These are phyloP conservation scores for Amanita exitialis DNA, from an alignment of 768 basidiomycete species.

Conservation along the genomic window DNA sequence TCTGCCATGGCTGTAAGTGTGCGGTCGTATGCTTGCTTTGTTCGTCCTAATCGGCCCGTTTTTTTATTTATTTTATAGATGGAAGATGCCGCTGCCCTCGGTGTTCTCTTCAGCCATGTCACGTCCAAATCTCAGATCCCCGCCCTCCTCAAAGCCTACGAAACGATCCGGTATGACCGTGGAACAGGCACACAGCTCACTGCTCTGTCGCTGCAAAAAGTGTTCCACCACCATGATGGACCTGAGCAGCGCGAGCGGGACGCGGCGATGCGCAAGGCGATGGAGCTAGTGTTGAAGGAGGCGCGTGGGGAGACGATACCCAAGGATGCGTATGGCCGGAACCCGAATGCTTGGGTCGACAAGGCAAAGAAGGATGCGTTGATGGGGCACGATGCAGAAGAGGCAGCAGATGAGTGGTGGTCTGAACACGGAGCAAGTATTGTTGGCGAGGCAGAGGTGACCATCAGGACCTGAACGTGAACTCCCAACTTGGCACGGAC, in stretches of 20 bases:
- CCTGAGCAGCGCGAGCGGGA: slow-evolving; percentile 45
- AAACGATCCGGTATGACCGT: slow-evolving; percentile 40
- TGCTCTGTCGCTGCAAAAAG: slow-evolving; percentile 38
- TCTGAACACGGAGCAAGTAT: neutral
- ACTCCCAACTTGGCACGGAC: neutral
- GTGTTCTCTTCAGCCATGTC: slow-evolving; percentile 40
- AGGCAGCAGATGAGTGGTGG: slow-evolving; percentile 41
- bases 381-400: slow-evolving; percentile 49
- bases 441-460: neutral
- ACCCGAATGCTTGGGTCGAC: slow-evolving; percentile 49
- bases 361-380: slow-evolving; percentile 31
- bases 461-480: neutral
- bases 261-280: slow-evolving; percentile 35
- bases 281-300: slow-evolving; percentile 27
- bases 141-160: slow-evolving; percentile 39
- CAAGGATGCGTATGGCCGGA: slow-evolving; percentile 15
- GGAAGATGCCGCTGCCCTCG: slow-evolving; percentile 42
- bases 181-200: slow-evolving; percentile 37
- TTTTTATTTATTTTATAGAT: slow-evolving; percentile 16
- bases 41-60: neutral
- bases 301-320: slow-evolving; percentile 12
- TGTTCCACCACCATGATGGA: slow-evolving; percentile 52
- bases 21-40: neutral
- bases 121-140: slow-evolving; percentile 30
- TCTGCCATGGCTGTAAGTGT: slow-evolving; percentile 39